These are phyloP conservation scores for Coemansia interrupta DNA, from an alignment of 192 early-diverging fungal species.

Conservation along the genomic window DNA sequence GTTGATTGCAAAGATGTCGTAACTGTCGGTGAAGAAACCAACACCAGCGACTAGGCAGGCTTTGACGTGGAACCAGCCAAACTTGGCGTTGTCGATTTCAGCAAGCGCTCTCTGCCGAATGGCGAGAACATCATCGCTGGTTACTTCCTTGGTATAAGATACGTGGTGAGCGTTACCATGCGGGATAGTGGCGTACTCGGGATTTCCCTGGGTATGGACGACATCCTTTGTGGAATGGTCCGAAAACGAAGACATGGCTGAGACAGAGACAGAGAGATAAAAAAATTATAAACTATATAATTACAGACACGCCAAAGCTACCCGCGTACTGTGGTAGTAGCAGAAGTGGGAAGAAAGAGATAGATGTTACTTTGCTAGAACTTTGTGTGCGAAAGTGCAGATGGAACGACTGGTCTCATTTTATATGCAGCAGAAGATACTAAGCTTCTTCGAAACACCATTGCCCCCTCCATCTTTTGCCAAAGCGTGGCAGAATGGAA, in stretches of 20 bases:
- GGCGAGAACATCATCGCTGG: constrained; percentile 8
- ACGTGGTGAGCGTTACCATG: not conserved
- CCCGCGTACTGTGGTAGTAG: too few species aligned
- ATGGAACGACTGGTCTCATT: too few species aligned
- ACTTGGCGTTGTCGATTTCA: constrained; percentile 65
- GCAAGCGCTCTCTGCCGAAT: constrained; percentile 31
- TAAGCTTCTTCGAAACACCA: not conserved
- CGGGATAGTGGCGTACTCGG: constrained; percentile 6
- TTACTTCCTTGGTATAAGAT: not conserved
- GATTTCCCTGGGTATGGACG: not conserved
- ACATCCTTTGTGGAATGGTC: too few species aligned
- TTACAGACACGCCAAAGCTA: too few species aligned
- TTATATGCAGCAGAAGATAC: too few species aligned
- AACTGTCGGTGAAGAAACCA: constrained; percentile 88
- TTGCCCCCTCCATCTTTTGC: not conserved
- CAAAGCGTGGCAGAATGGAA: not conserved
- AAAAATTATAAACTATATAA: too few species aligned
- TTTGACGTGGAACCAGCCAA: constrained; percentile 71
- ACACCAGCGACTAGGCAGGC: constrained; percentile 69
- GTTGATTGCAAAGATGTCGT: constrained; percentile 89
- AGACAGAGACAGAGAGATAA: too few species aligned
- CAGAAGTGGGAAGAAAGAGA: too few species aligned
- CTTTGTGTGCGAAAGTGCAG: too few species aligned
- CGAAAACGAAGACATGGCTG: too few species aligned
- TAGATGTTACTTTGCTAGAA: too few species aligned